phyloP scores from a whole-genome alignment of 2,329 filamentous ascomycete species.

The Cordyceps fumosorosea region DNA sequence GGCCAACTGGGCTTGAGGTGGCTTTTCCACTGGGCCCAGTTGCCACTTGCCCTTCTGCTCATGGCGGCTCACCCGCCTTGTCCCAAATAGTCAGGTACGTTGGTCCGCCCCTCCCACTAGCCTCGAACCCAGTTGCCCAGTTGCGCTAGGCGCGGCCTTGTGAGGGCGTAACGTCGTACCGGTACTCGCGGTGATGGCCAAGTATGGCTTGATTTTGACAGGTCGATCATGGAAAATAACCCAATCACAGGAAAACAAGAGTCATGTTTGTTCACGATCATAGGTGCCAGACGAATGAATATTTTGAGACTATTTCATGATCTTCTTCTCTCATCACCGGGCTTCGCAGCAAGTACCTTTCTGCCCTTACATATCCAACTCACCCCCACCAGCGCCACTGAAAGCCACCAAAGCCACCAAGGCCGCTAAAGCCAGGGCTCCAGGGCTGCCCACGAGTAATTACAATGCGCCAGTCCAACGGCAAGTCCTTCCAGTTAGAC shows the following conservation, averaged over 20 bases:
- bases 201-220: too few species aligned
- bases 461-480: neutral
- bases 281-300: too few species aligned
- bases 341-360: neutral
- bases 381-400: neutral
- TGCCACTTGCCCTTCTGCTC: constrained; percentile 11
- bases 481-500: neutral
- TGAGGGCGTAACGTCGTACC: too few species aligned
- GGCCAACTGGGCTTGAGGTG: too few species aligned
- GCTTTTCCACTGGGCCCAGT: too few species aligned
- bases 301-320: too few species aligned
- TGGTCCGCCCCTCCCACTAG: neutral
- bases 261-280: too few species aligned
- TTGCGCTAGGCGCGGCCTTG: too few species aligned
- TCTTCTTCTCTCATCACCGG: neutral
- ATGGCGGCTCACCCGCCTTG: constrained; percentile 9
- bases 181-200: too few species aligned
- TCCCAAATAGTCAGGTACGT: constrained; percentile 11
- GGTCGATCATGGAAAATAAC: too few species aligned
- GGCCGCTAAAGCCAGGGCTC: too few species aligned
- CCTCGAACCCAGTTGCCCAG: neutral
- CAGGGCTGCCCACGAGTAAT: neutral
- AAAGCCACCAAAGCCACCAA: neutral
- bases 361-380: neutral
- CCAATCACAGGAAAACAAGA: too few species aligned